Percentiles rank a stretch among this genome's conserved stretches.
Evolutionary conservation across 495 filamentous ascomycete genomes (phyloP).

Genomic region (Amphirosellinia nigrospora): DNA sequence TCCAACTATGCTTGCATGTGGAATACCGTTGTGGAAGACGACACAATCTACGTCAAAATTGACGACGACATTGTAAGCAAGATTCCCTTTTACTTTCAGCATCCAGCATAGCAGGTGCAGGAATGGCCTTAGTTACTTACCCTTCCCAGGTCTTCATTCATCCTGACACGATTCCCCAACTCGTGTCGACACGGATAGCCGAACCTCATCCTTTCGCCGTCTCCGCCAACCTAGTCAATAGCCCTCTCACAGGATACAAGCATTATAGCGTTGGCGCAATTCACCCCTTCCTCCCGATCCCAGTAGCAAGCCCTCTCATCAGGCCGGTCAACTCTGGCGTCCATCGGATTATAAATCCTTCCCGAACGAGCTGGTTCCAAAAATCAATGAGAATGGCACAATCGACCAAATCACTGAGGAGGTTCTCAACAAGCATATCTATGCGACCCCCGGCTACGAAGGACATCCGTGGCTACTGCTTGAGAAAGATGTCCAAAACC

Average conservation of each 20-base stretch:
- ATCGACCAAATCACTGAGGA: slow-evolving; percentile 23
- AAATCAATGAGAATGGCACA: slow-evolving; percentile 24
- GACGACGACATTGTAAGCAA: slow-evolving; percentile 57
- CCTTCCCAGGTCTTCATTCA: slow-evolving; percentile 52
- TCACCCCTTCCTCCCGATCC: slow-evolving; percentile 53
- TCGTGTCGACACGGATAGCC: slow-evolving; percentile 59
- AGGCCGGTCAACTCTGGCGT: slow-evolving; percentile 35
- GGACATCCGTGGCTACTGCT: slow-evolving; percentile 55
- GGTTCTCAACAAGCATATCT: slow-evolving; percentile 36
- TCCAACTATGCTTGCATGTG: slow-evolving; percentile 42
- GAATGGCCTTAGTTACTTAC: slow-evolving; percentile 23
- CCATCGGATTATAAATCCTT: slow-evolving; percentile 33
- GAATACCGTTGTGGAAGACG: slow-evolving; percentile 43
- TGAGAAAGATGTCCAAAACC: slow-evolving; percentile 35
- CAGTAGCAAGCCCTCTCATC: slow-evolving; percentile 31
- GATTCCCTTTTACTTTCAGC: background rate
- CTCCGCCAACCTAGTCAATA: slow-evolving; percentile 61
- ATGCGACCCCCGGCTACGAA: slow-evolving; percentile 37
- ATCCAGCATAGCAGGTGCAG: background rate
- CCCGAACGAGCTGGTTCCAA: slow-evolving; percentile 24
- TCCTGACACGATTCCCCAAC: slow-evolving; percentile 57
- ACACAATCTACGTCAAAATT: slow-evolving; percentile 60
- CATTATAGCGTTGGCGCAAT: slow-evolving; percentile 54
- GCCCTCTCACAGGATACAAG: slow-evolving; percentile 50
- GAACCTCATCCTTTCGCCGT: slow-evolving; percentile 54